Evolutionary conservation across 1,139 yeast genomes (phyloP).

Genomic region (Taphrina deformans): DNA sequence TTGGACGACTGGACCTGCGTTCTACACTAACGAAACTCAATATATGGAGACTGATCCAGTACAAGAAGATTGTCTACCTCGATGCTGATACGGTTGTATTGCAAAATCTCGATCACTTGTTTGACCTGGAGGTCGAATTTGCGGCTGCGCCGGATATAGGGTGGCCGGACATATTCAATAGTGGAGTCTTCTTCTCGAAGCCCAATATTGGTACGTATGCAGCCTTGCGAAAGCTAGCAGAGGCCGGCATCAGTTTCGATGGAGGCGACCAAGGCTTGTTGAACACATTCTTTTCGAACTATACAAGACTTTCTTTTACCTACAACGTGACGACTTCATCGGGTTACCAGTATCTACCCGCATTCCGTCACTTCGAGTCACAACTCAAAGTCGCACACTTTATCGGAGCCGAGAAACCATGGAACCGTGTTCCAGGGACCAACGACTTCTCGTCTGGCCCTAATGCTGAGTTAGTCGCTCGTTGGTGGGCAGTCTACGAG

Average conservation of each 20-base stretch:
- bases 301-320: constrained; percentile 75
- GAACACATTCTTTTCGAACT: constrained; percentile 67
- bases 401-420: constrained; percentile 80
- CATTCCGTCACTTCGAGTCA: constrained; percentile 59
- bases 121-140: constrained; percentile 44
- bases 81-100: constrained; percentile 82
- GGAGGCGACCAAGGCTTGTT: constrained; percentile 92
- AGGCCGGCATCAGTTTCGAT: constrained; percentile 62
- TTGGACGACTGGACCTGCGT: constrained; percentile 73
- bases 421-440: constrained; percentile 49
- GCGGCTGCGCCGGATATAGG: constrained; percentile 88
- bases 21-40: constrained; percentile 71
- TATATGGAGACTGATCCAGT: constrained; percentile 66
- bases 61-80: constrained; percentile 64
- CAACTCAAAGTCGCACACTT: constrained; percentile 70
- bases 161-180: constrained; percentile 91
- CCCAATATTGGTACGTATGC: constrained; percentile 57
- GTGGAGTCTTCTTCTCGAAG: constrained; percentile 68
- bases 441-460: constrained; percentile 11
- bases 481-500: constrained; percentile 39
- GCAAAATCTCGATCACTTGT: constrained; percentile 50
- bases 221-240: constrained; percentile 50
- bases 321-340: constrained; percentile 83
- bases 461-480: constrained; percentile 40
- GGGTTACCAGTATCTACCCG: constrained; percentile 82